These are phyloP conservation scores for Lactarius hengduanensis DNA, from an alignment of 768 basidiomycete genomes.

Conservation along the genomic window DNA sequence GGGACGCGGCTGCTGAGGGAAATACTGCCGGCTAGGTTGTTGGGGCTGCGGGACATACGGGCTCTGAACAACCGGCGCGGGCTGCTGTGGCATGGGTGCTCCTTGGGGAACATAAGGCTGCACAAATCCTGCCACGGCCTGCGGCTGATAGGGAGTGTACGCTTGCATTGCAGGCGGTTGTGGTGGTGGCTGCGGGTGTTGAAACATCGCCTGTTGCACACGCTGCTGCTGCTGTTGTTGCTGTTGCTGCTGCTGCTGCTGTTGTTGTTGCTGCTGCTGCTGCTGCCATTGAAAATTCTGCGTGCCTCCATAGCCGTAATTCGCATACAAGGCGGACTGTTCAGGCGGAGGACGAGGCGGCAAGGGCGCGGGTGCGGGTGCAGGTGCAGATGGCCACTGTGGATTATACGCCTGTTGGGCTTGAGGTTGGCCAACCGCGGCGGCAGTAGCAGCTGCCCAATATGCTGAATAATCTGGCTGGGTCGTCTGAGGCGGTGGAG, in stretches of 20 bases:
- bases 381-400: conserved; percentile 60
- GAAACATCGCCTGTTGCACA: conserved; percentile 50
- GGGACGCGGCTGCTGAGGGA: conserved; percentile 44
- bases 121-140: conserved; percentile 53
- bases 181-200: conserved; percentile 50
- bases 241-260: conserved; percentile 38
- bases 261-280: conserved; percentile 40
- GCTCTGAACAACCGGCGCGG: conserved; percentile 45
- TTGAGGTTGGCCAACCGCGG: conserved; percentile 52
- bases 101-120: conserved; percentile 68
- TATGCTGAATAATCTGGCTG: conserved; percentile 77
- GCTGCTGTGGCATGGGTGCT: conserved; percentile 50
- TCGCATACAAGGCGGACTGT: conserved; percentile 84
- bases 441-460: conserved; percentile 62
- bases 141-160: conserved; percentile 76
- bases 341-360: conserved; percentile 68
- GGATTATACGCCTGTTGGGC: conserved; percentile 53
- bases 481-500: conserved; percentile 63
- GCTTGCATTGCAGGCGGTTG: conserved; percentile 57
- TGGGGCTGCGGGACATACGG: conserved; percentile 33
- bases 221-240: conserved; percentile 64
- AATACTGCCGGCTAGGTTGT: conserved; percentile 48
- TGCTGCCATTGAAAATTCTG: conserved; percentile 57
- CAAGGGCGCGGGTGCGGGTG: conserved; percentile 38
- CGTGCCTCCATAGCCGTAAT: conserved; percentile 86